phyloP scores from a whole-genome alignment of 192 early-diverging fungal species.

The Coemansia sp. region DNA sequence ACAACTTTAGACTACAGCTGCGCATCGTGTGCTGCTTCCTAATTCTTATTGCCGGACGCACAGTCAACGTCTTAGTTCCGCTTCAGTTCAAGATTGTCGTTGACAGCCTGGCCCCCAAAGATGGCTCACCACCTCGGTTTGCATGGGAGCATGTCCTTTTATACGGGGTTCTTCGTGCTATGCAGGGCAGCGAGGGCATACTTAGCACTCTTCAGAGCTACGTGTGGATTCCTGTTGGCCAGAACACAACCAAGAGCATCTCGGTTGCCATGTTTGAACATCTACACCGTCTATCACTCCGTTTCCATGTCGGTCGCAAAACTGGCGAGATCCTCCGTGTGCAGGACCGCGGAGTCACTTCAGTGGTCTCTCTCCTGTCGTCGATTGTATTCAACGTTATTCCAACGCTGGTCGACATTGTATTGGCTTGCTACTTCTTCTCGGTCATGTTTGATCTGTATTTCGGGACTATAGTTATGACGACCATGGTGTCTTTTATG shows the following conservation, averaged over 20 bases:
- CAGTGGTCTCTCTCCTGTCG: constrained; percentile 71
- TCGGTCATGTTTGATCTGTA: constrained; percentile 62
- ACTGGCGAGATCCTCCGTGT: constrained; percentile 94
- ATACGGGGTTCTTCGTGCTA: constrained; percentile 34
- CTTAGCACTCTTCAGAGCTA: constrained; percentile 79
- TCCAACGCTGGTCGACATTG: constrained; percentile 85
- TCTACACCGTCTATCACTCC: constrained; percentile 81
- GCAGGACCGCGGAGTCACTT: constrained; percentile 57
- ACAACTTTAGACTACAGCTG: constrained; percentile 60
- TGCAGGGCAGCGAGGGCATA: constrained; percentile 64
- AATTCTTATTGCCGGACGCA: constrained; percentile 60
- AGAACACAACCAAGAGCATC: constrained; percentile 90
- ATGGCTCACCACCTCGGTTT: constrained; percentile 40
- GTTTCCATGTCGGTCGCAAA: constrained; percentile 92
- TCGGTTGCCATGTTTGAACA: constrained; percentile 89
- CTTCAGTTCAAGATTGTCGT: constrained; percentile 82
- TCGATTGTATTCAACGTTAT: constrained; percentile 89
- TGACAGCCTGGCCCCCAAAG: constrained; percentile 58
- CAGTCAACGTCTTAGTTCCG: constrained; percentile 84
- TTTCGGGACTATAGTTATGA: constrained; percentile 81
- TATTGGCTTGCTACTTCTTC: constrained; percentile 75
- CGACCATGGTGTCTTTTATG: constrained; percentile 87
- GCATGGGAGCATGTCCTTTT: constrained; percentile 48
- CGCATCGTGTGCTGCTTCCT: constrained; percentile 67
- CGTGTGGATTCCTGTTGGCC: constrained; percentile 91